A percentile compares a stretch with the other conserved stretches of the same genome.
phyloP scores from a whole-genome alignment of 768 basidiomycete genomes.

The Hebeloma cylindrosporum region DNA sequence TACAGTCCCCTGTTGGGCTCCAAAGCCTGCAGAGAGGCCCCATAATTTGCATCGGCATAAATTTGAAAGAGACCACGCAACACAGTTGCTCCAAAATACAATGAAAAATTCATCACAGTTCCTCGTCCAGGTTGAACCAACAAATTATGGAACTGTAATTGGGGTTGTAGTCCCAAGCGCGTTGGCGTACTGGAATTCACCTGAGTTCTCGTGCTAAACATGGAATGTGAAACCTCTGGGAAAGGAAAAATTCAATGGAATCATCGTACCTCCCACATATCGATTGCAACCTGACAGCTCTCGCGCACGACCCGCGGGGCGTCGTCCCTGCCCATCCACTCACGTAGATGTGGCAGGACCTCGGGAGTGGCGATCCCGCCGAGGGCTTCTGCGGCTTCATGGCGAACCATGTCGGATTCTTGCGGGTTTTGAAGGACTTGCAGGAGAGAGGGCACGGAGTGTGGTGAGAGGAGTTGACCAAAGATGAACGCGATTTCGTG shows the following conservation, averaged over 20 bases:
- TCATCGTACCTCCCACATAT: constrained; percentile 96
- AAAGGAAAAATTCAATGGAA: constrained; percentile 7
- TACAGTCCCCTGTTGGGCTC: background rate
- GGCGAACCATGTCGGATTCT: constrained; percentile 96
- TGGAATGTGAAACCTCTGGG: background rate
- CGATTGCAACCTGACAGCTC: constrained; percentile 94
- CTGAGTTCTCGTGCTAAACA: constrained; percentile 73
- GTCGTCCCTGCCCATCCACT: constrained; percentile 79
- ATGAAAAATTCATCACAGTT: too few species aligned
- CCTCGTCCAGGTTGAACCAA: too few species aligned
- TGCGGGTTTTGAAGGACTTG: constrained; percentile 65
- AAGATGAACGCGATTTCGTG: constrained; percentile 99
- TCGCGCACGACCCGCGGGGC: constrained; percentile 90
- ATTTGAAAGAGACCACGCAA: too few species aligned
- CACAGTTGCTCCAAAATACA: too few species aligned
- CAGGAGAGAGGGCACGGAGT: constrained; percentile 85
- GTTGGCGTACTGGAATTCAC: constrained; percentile 77
- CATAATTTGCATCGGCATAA: too few species aligned
- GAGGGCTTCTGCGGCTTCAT: constrained; percentile 97
- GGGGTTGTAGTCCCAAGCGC: constrained; percentile 27
- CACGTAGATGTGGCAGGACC: constrained; percentile 80
- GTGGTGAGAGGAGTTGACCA: constrained; percentile 87
- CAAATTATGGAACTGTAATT: constrained; percentile 11
- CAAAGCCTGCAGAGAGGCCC: background rate
- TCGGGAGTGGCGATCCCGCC: constrained; percentile 97